A percentile compares a stretch with the other conserved stretches of the same genome.
These are phyloP conservation scores for Colletotrichum tropicale DNA, from an alignment of 2,329 filamentous ascomycete genomes.

Conservation along the genomic window DNA sequence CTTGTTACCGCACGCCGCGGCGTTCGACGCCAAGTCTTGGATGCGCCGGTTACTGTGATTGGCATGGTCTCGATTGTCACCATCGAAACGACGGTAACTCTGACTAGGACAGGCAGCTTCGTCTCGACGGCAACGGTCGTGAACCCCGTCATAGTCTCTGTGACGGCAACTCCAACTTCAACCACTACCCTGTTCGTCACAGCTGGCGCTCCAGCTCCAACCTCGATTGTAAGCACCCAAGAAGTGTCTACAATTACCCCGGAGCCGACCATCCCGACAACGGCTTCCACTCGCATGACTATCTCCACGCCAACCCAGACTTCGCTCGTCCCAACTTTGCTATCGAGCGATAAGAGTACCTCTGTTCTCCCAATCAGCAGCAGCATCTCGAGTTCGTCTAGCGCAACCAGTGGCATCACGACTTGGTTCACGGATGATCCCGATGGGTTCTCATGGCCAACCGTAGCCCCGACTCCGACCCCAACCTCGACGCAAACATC, in stretches of 20 bases:
- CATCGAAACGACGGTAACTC: constrained; percentile 9
- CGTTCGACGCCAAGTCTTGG: background rate
- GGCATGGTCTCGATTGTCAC: background rate
- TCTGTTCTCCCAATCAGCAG: background rate
- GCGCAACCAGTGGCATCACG: background rate
- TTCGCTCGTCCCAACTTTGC: background rate
- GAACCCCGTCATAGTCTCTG: constrained; percentile 17
- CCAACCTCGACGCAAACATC: background rate
- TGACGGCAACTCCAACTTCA: constrained; percentile 11
- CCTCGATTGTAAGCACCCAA: background rate
- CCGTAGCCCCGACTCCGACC: background rate
- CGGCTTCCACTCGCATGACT: background rate
- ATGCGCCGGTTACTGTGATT: background rate
- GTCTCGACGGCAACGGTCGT: constrained; percentile 3
- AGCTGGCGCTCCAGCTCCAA: background rate
- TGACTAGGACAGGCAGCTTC: constrained; percentile 1
- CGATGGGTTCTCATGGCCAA: background rate
- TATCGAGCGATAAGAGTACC: background rate
- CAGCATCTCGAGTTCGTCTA: background rate
- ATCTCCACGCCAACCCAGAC: background rate
- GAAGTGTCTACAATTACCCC: background rate
- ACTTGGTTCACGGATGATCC: background rate
- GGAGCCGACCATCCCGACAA: background rate
- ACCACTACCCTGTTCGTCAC: constrained; percentile 18
- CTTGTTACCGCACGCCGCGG: background rate